phyloP scores from a whole-genome alignment of 148 eudicot genomes.

The Chenopodium quinoa region DNA sequence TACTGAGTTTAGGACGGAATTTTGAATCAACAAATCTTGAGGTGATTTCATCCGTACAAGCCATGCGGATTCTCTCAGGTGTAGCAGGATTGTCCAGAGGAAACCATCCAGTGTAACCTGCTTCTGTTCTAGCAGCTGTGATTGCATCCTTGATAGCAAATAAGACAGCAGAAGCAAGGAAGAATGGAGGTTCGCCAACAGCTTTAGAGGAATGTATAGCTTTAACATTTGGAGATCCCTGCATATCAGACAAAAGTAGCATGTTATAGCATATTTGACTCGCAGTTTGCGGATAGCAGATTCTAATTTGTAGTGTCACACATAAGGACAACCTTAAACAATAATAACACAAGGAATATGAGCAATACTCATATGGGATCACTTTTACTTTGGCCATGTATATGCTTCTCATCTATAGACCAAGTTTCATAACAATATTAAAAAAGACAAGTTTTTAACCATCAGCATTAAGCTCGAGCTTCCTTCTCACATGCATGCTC shows the following conservation, averaged over 20 bases:
- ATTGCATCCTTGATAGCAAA: conserved; percentile 96
- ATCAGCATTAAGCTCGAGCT: not conserved
- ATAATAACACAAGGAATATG: not conserved
- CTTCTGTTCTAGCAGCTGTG: conserved; percentile 73
- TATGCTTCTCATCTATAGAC: not conserved
- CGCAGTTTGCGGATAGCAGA: not conserved
- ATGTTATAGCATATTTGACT: not conserved
- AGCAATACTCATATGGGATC: not conserved
- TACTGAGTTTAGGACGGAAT: conserved; percentile 77
- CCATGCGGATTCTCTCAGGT: conserved; percentile 95
- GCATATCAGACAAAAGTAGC: conserved; percentile 16
- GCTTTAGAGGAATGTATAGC: conserved; percentile 99
- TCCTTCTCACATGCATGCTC: not conserved
- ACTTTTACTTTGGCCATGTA: no score
- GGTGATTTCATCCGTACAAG: conserved; percentile 69
- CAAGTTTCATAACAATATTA: not conserved
- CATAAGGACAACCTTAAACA: not conserved
- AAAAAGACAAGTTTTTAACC: not conserved
- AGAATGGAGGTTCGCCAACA: conserved; percentile 96
- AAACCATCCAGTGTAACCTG: conserved; percentile 69
- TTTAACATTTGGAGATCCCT: conserved; percentile 82
- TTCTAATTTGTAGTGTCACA: not conserved
- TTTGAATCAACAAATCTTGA: conserved; percentile 41
- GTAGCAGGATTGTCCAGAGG: conserved; percentile 97
- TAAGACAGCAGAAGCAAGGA: conserved; percentile 81